These are phyloP conservation scores for Aspergillus egyptiacus DNA, from an alignment of 495 filamentous ascomycete species.

Conservation along the genomic window DNA sequence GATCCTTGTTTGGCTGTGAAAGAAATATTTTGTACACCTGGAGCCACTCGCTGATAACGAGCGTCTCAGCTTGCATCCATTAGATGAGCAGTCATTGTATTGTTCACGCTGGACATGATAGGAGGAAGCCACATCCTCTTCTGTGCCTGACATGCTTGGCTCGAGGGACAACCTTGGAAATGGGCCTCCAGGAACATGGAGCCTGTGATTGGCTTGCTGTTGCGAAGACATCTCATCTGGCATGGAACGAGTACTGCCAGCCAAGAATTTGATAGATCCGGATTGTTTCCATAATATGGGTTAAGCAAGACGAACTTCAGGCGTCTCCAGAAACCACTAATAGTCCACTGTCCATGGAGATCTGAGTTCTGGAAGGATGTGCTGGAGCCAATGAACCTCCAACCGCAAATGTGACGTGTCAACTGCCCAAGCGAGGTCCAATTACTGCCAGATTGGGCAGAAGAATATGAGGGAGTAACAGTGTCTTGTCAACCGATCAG, in stretches of 20 bases:
- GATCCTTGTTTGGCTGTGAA: constrained; percentile 1
- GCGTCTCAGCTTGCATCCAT: constrained; percentile 1
- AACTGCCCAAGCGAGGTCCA: constrained; percentile 1
- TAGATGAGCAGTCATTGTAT: too few relatives aligned
- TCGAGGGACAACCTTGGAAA: background rate
- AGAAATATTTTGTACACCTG: background rate
- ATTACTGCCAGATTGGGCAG: constrained; percentile 1
- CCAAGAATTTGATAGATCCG: constrained; percentile 19
- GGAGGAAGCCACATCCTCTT: background rate
- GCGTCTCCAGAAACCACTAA: constrained; percentile 13
- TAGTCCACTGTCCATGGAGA: constrained; percentile 7
- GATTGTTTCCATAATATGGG: constrained; percentile 9
- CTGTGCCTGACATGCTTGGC: constrained; percentile 11
- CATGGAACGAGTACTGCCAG: constrained; percentile 20
- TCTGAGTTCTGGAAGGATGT: constrained; percentile 14
- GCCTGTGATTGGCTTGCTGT: background rate
- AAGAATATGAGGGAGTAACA: background rate
- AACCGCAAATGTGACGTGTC: constrained; percentile 21
- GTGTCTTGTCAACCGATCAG: background rate
- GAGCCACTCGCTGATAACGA: constrained; percentile 3
- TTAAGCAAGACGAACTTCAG: constrained; percentile 18
- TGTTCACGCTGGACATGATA: too few relatives aligned
- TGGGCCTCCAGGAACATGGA: background rate
- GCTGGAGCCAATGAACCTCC: constrained; percentile 10
- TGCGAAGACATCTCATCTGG: constrained; percentile 3